A percentile compares a stretch with the other conserved stretches of the same genome.
phyloP scores from a whole-genome alignment of 768 basidiomycete genomes.

The Coprinopsis sp. region DNA sequence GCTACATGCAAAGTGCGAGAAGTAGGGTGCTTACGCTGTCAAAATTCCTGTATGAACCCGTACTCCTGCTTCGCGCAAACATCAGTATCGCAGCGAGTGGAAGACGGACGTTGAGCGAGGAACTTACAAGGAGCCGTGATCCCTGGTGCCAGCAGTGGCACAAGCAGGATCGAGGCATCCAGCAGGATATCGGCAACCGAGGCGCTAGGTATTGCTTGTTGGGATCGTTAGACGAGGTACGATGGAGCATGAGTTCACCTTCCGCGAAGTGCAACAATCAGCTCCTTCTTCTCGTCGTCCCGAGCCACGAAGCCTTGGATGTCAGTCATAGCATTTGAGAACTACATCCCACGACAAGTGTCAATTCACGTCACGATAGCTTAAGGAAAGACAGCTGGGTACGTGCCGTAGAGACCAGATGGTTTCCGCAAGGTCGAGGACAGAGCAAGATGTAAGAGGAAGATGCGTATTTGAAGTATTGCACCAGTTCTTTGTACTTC shows the following conservation, averaged over 20 bases:
- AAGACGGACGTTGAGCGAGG: not conserved
- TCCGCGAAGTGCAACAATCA: constrained; percentile 47
- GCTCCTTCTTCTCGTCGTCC: constrained; percentile 40
- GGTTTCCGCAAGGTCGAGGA: constrained; percentile 46
- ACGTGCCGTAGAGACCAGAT: constrained; percentile 33
- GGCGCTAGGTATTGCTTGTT: constrained; percentile 21
- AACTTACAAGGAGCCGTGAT: constrained; percentile 36
- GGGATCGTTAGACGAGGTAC: not conserved
- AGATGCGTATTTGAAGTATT: constrained; percentile 55
- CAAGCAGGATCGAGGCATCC: constrained; percentile 37
- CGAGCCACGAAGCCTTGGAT: constrained; percentile 49
- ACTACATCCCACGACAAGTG: constrained; percentile 22
- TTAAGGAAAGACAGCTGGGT: not conserved
- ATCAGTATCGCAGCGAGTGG: not conserved
- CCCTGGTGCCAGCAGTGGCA: constrained; percentile 42
- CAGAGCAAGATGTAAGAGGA: constrained; percentile 44
- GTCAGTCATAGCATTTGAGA: constrained; percentile 38
- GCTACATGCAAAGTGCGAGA: not conserved
- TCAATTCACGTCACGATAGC: not conserved
- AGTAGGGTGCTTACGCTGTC: constrained; percentile 31
- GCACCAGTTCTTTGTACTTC: constrained; percentile 39
- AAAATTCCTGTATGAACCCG: constrained; percentile 49
- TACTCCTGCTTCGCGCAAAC: constrained; percentile 26
- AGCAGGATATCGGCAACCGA: constrained; percentile 39
- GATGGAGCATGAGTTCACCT: constrained; percentile 29